Evolutionary conservation across 148 eudicot species (phyloP), one percentile per base, ranked within the genome.

Genomic region (Rhododendron henanense): DNA sequence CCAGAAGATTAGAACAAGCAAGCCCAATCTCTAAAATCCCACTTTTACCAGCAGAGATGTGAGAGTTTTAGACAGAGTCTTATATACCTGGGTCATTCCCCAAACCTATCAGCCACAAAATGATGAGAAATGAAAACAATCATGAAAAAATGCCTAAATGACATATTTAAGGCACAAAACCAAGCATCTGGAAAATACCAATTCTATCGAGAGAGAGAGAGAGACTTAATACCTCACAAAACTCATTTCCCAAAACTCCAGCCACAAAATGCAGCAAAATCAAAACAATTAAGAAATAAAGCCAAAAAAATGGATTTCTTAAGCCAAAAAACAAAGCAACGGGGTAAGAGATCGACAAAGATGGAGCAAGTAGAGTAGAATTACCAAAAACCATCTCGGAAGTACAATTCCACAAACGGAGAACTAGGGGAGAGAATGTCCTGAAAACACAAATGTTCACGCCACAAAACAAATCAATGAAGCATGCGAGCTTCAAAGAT

Each of bases 371-470:
- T 55, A 5, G 71, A 76, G 51, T 55, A 21, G 37, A 84, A 84
- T 74, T 25, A 93, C 93, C 87, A 31, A 78, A 79, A 35, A 35
- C 85, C 47, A 85, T 33, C 73, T 61, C 39, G 15, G 78, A 71
- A 61, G 23, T n/a, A 21, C n/a, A 47, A 48, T 6, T 7, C 31
- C 18, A 2, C 57, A 57, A 19, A 76, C 11, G 0, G 48, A 39
- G 18, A 39, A 19, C 21, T 2, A 10, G 5, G 81, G 4, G 11
- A 47, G 33, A 28, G 39, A 69, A 11, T 2, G 75, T 69, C 33
- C 37, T 78, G 81, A 78, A 47, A 78, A 78, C 69, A 63, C 69
- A 63, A 61, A 63, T 21, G 69, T 63, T 63, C 69, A 63, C 8
- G 25, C 28, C 69, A 63, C 10, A 63, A 63, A 23, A 63, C 69